Evolutionary conservation across 1,139 yeast species (phyloP), one percentile per base, ranked within the genome.

Genomic region (Candida tunisiensis): DNA sequence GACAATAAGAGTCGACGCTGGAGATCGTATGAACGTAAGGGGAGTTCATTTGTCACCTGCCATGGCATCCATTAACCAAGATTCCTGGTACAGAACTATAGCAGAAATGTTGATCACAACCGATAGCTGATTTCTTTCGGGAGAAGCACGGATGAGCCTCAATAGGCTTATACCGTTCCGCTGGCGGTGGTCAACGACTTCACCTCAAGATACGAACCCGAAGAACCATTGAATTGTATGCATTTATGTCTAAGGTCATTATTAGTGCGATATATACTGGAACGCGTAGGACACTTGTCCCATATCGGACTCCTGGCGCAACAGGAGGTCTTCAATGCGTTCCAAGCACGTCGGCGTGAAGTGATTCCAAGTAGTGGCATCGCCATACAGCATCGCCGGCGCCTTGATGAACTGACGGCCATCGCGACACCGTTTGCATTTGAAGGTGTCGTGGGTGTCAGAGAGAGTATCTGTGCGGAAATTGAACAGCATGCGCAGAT

Each of bases 291-390:
- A 68, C 18, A 91, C 71, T 27, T 79, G 83, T 25, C 69, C 62
- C 39, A 66, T 68, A 15, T 65, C 61, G 14, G 64, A 56, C 47
- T 88, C 99, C 43, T 75, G 82, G 34, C 70, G 65, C 32, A 88
- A 55, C 28, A 88, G 56, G 31, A 69, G 62, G 46, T 88, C 98
- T 42, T 83, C 79, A 23, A 85, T 80, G 21, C 55, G 52, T 14
- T 51, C 55, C 42, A 88, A 57, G 3, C 55, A 62, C 11, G 19
- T 17, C 35, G 66, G 79, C 32, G 74, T 65, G 34, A 79, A 62
- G 53, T 88, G 99, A 47, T 88, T 85, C 99, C 99, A 88, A 0
- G 95, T 74, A 0, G 95, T 88, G 0, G 96, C 80, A 52, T 91
- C 99, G 37, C 99, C 99, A 45, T 91, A 91, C 23, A 88, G 59